These are phyloP conservation scores for Terfezia boudieri DNA, from an alignment of 495 filamentous ascomycete species.

Conservation along the genomic window DNA sequence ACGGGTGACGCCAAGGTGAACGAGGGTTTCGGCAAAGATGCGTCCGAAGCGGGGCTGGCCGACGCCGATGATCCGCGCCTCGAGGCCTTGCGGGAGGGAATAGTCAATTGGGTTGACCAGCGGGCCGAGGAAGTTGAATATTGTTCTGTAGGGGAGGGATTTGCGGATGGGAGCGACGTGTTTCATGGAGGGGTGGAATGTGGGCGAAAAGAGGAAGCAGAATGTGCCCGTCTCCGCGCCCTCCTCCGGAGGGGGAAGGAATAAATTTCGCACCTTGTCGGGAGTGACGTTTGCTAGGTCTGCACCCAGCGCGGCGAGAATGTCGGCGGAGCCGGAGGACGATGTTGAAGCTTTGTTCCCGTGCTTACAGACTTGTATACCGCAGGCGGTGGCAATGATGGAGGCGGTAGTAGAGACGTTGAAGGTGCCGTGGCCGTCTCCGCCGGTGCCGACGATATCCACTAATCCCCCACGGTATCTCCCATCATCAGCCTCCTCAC, in stretches of 20 bases:
- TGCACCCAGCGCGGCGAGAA: conserved; percentile 56
- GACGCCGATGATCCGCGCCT: conserved; percentile 79
- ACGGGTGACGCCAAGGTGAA: conserved; percentile 52
- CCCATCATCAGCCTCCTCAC: conserved; percentile 21
- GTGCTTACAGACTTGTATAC: conserved; percentile 93
- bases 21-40: conserved; percentile 68
- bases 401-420: conserved; percentile 91
- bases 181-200: conserved; percentile 87
- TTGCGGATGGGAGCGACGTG: conserved; percentile 63
- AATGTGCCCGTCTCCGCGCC: conserved; percentile 38
- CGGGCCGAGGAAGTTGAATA: conserved; percentile 91
- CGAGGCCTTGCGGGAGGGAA: conserved; percentile 32
- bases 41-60: conserved; percentile 65
- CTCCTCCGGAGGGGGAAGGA: background rate
- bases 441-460: conserved; percentile 95
- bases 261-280: conserved; percentile 42
- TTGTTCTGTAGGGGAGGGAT: conserved; percentile 71
- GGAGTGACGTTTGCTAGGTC: conserved; percentile 50
- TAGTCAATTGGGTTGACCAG: conserved; percentile 69
- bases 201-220: conserved; percentile 85
- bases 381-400: conserved; percentile 74
- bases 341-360: conserved; percentile 93
- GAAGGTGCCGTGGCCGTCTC: conserved; percentile 90
- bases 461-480: conserved; percentile 25
- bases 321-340: conserved; percentile 76